phyloP scores from a whole-genome alignment of 176 grass and related monocot species.

The Triticum turgidum region DNA sequence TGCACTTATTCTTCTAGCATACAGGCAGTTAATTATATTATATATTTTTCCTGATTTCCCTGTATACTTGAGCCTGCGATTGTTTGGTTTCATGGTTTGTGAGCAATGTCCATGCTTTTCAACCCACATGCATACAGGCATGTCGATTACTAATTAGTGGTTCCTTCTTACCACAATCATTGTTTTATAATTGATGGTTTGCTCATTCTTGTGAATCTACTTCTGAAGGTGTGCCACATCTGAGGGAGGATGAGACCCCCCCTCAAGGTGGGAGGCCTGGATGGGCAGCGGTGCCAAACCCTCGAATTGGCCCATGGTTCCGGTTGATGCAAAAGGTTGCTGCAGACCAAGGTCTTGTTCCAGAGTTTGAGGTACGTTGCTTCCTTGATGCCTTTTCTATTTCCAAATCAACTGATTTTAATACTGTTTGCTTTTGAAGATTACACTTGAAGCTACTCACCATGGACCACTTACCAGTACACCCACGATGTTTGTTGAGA shows the following conservation, averaged over 20 bases:
- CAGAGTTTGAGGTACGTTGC: slow-evolving; percentile 84
- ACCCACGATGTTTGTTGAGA: slow-evolving; percentile 87
- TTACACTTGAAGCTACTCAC: slow-evolving; percentile 83
- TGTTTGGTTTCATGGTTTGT: not conserved
- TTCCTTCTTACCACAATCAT: slow-evolving; percentile 2
- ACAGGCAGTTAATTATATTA: not conserved
- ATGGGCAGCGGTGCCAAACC: slow-evolving; percentile 75
- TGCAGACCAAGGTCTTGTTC: slow-evolving; percentile 62
- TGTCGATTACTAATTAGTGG: not conserved
- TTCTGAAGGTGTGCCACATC: slow-evolving; percentile 68
- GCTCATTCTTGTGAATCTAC: not conserved
- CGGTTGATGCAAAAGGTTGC: slow-evolving; percentile 72
- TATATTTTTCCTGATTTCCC: not conserved
- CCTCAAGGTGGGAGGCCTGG: slow-evolving; percentile 82
- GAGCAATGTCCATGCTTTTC: slow-evolving; percentile 9
- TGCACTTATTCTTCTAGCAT: not conserved
- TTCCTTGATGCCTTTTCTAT: not conserved
- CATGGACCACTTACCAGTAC: slow-evolving; percentile 46
- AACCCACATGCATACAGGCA: not conserved
- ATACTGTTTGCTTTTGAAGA: slow-evolving; percentile 38
- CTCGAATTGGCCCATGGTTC: slow-evolving; percentile 87
- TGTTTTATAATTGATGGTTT: not conserved
- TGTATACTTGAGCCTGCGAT: not conserved
- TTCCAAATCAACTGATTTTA: slow-evolving; percentile 15
- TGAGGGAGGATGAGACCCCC: slow-evolving; percentile 69